phyloP scores from a whole-genome alignment of 139 green algal genomes.

The Picochlorum sp. region DNA sequence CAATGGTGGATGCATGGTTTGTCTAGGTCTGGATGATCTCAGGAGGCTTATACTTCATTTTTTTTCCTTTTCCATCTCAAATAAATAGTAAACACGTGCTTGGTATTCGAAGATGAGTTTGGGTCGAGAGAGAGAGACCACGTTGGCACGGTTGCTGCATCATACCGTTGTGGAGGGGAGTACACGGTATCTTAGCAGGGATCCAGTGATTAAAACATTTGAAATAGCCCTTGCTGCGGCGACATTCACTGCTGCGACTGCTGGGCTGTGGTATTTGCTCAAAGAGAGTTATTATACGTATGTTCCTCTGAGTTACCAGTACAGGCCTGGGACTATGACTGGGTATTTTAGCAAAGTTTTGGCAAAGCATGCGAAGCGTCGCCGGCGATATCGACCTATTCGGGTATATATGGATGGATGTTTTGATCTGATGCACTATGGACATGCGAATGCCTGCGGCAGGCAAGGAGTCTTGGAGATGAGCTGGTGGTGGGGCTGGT shows the following conservation, averaged over 20 bases:
- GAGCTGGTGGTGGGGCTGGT: constrained; percentile 93
- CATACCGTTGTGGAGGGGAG: background rate
- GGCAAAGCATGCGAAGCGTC: constrained; percentile 61
- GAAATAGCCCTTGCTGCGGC: constrained; percentile 8
- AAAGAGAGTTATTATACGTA: constrained; percentile 27
- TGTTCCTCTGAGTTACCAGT: constrained; percentile 73
- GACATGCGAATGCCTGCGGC: constrained; percentile 96
- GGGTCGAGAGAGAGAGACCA: too few relatives aligned
- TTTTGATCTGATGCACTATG: constrained; percentile 99
- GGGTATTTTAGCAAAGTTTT: constrained; percentile 66
- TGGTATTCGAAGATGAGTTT: too few relatives aligned
- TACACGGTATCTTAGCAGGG: background rate
- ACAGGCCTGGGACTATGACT: constrained; percentile 78
- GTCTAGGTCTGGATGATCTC: too few relatives aligned
- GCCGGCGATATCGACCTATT: constrained; percentile 59
- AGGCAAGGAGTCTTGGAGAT: constrained; percentile 80
- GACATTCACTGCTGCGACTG: constrained; percentile 1
- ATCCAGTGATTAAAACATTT: background rate
- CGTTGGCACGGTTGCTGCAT: too few relatives aligned
- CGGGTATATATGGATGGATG: constrained; percentile 98
- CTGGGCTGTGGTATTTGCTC: constrained; percentile 23
- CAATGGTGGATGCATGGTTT: too few relatives aligned
- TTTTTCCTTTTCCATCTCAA: too few relatives aligned
- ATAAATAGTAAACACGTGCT: too few relatives aligned
- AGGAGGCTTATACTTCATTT: too few relatives aligned